Evolutionary conservation across 805 yeast genomes (phyloP).

Genomic region (Jamesozyma lodderae): DNA sequence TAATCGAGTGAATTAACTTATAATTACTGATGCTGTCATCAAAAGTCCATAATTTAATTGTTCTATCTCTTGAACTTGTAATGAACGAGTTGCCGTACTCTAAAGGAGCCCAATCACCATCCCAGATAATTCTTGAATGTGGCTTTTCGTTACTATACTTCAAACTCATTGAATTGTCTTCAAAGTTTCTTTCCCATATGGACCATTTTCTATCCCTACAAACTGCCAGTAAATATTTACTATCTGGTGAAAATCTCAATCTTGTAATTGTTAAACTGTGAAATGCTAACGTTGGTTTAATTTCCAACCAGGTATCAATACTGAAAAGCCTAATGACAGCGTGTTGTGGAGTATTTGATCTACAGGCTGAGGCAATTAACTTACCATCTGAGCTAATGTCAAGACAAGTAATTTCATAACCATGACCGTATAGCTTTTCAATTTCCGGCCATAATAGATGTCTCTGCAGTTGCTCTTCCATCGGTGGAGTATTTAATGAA

Average conservation of each 20-base stretch:
- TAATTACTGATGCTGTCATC: constrained; percentile 31
- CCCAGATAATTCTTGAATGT: constrained; percentile 92
- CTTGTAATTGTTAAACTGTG: constrained; percentile 85
- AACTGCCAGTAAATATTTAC: constrained; percentile 57
- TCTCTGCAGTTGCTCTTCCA: constrained; percentile 86
- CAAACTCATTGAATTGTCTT: constrained; percentile 34
- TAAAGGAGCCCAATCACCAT: constrained; percentile 76
- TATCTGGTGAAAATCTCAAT: constrained; percentile 63
- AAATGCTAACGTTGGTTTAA: constrained; percentile 47
- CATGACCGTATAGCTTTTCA: constrained; percentile 94
- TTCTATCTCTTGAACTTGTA: constrained; percentile 82
- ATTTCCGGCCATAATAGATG: constrained; percentile 91
- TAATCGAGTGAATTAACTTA: constrained; percentile 33
- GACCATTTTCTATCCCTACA: constrained; percentile 85
- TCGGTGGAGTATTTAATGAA: constrained; percentile 52
- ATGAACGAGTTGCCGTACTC: constrained; percentile 44
- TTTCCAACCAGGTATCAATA: constrained; percentile 51
- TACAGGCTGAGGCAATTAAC: constrained; percentile 81
- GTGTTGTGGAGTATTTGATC: constrained; percentile 74
- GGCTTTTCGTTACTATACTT: constrained; percentile 51
- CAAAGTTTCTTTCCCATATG: constrained; percentile 49
- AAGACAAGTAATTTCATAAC: constrained; percentile 80
- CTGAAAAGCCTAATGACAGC: constrained; percentile 77
- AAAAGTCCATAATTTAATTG: constrained; percentile 62
- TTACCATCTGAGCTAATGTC: constrained; percentile 57